Evolutionary conservation across 441 rosid genomes (phyloP).

Genomic region (Raphanus hybrid): DNA sequence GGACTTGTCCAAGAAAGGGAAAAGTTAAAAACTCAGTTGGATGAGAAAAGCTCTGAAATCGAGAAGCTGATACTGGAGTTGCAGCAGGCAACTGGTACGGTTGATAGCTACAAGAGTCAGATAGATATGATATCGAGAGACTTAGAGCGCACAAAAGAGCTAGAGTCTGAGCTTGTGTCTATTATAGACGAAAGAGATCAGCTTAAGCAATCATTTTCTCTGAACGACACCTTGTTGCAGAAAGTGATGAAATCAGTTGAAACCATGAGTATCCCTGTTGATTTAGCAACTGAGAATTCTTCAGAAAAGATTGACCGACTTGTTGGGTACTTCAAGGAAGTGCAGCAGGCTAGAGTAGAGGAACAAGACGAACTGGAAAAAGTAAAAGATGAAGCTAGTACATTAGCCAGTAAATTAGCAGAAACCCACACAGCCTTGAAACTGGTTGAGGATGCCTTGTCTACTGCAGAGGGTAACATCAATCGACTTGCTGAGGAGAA

Average conservation of each 20-base stretch:
- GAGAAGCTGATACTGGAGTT: constrained; percentile 68
- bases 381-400: constrained; percentile 53
- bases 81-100: constrained; percentile 58
- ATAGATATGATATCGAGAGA: constrained; percentile 58
- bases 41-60: constrained; percentile 72
- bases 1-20: constrained; percentile 91
- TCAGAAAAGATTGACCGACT: constrained; percentile 69
- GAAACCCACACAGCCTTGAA: constrained; percentile 58
- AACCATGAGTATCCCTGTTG: constrained; percentile 55
- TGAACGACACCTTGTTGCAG: constrained; percentile 64
- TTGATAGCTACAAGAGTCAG: constrained; percentile 61
- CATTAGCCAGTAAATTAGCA: constrained; percentile 55
- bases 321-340: constrained; percentile 57
- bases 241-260: constrained; percentile 62
- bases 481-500: constrained; percentile 60
- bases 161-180: constrained; percentile 72
- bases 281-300: constrained; percentile 56
- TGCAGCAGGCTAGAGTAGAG: constrained; percentile 57
- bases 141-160: constrained; percentile 57
- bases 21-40: constrained; percentile 65
- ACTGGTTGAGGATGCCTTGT: constrained; percentile 65
- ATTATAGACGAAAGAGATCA: constrained; percentile 61
- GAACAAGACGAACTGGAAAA: constrained; percentile 63
- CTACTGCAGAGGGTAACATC: constrained; percentile 51
- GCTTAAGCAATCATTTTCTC: constrained; percentile 61